Conservation (phyloP, 2,329 filamentous ascomycete genomes). For the Coleophoma crateriformis region DNA sequence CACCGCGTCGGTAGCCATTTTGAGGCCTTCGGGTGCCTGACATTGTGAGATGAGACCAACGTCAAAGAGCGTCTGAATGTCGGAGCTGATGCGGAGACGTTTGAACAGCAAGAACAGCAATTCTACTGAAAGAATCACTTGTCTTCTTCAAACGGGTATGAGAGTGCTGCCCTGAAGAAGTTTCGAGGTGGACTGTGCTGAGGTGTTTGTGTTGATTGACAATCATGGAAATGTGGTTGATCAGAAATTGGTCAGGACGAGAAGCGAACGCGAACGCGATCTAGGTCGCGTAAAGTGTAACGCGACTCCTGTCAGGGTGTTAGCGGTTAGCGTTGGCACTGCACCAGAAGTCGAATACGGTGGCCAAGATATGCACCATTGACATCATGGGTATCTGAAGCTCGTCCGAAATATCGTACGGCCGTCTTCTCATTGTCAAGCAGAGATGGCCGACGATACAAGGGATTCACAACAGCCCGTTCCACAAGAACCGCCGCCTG, state of each 20-base stretch:
- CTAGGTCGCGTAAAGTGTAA: not conserved
- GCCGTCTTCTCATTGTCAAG: constrained; percentile 1
- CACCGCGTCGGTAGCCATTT: constrained; percentile 62
- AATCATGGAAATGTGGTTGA: no score
- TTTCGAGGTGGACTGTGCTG: no score
- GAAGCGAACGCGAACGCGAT: not conserved
- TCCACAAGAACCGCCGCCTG: constrained; percentile 28
- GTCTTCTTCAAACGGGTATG: not conserved
- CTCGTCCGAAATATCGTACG: not conserved
- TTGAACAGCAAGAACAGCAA: constrained; percentile 8
- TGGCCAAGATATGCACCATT: constrained; percentile 1
- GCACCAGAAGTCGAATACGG: not conserved
- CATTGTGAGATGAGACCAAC: constrained; percentile 36
- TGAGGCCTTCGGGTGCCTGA: constrained; percentile 53
- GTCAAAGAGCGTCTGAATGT: no score
- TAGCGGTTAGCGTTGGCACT: not conserved
- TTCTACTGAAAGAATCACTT: constrained; percentile 23
- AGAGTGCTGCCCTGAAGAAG: no score
- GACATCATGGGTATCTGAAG: not conserved
- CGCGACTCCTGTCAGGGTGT: not conserved
- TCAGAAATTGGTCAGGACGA: not conserved
- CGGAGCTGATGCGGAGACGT: not conserved
- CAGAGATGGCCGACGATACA: constrained; percentile 28
- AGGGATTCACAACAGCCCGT: constrained; percentile 20
- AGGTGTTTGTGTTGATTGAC: no score